Evolutionary conservation across 2,329 filamentous ascomycete genomes (phyloP), one percentile per base, ranked within the genome.

Genomic region (Hymenoscyphus scutula): DNA sequence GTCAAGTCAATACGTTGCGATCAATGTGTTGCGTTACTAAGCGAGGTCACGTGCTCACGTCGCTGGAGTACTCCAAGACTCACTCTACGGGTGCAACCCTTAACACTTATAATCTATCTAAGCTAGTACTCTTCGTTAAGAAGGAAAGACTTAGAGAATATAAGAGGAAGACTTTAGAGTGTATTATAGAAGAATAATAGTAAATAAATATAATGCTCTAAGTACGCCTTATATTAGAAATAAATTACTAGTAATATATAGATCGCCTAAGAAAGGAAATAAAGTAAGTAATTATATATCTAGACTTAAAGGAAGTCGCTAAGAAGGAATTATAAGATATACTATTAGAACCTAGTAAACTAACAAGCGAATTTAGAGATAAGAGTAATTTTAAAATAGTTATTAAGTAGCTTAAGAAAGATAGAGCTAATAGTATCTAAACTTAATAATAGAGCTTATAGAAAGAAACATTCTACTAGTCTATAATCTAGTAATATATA

Each of bases 391-490:
- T 60, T 53, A 45, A 48, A 11, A 56, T 23, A 27, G 38, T 53
- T 51, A 63, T 67, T 11, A 62, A 62, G 7, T 37, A 58, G 34
- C 63, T 67, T 60, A 19, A 67, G 54, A 67, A 62, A 61, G 65
- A 53, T 13, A 58, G 48, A 10, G 64, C 65, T 66, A 53, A 64
- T n/a, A 27, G 58, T 63, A 61, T 32, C 59, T 62, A 32, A 17
- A 61, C 34, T 13, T 34, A 27, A 57, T 60, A 53, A 1, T 59
- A 61, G 2, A 37, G 38, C 25, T 62, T 67, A 32, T 65, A 32
- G 61, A 65, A 67, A 61, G 62, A 68, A 55, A 67, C 65, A n/a
- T 68, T 64, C 53, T 68, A 34, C 53, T 68, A 54, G 66, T 63
- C 54, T 56, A 68, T 68, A 59, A 67, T 68, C 37, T 38, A 68